Evolutionary conservation across 2,329 filamentous ascomycete genomes (phyloP), one percentile per base, ranked within the genome.

Genomic region (Fusarium coffeatum): DNA sequence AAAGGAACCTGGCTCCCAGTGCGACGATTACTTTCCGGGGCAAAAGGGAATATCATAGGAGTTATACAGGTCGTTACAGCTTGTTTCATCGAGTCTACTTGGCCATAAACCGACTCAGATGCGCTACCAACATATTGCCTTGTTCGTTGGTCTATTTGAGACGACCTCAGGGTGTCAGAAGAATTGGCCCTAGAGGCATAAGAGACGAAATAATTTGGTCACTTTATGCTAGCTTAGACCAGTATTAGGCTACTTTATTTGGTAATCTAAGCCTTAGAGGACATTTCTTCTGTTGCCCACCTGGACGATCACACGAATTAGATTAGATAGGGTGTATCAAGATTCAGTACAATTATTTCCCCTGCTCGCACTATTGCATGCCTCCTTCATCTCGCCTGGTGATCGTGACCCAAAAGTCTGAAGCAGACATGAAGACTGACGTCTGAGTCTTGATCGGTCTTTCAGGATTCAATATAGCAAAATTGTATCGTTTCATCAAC

Each of bases 381-480:
- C 9, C 11, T 56, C 41, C 54, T n/a, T 55, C 46, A 4, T 58
- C 27, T n/a, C 74, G 60, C 23, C 68, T 71, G 5, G 75, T 74
- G 18, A 81, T 68, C 2, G 69, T 76, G 3, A 79, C 78, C 78
- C 77, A 80, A 49, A 80, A 80, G 23, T 80, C 78, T 2, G 75
- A 75, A 7, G 78, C 78, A 54, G 79, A 76, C 40, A 79, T 72
- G 23, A 81, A 80, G 1, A 79, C 76, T 1, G 78, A 79, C 3
- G 78, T 74, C 12, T 76, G 74, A 1, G 71, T 76, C 48, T 74
- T 80, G 45, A 81, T 79, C 5, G 78, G 77, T 6, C 54, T 66
- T 43, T 79, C 76, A 1, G 78, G 71, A n/a, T 81, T 76, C 5
- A 80, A 43, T 1, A 80, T 48, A 1, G 77, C 72, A 51, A 81